phyloP scores from a whole-genome alignment of 345 rosid genomes.

The Populus davidiana region DNA sequence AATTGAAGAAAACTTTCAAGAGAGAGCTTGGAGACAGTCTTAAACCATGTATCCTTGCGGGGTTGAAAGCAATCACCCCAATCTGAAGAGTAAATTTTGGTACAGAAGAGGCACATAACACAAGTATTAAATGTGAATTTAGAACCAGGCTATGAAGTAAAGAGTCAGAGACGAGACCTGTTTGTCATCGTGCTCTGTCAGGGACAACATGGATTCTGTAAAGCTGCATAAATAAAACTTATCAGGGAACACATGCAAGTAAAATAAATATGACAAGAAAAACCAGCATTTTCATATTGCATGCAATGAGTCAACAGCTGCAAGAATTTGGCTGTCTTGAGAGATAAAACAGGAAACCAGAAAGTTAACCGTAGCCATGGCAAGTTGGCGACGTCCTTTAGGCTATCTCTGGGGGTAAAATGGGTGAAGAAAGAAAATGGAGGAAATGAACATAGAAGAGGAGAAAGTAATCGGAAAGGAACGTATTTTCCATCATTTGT shows the following conservation, averaged over 20 bases:
- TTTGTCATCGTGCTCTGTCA: conserved; percentile 92
- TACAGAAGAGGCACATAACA: neutral
- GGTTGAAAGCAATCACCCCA: neutral
- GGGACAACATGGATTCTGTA: conserved; percentile 73
- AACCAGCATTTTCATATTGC: neutral
- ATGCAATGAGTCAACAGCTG: neutral
- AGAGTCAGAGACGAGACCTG: conserved; percentile 45
- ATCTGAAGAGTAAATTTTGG: neutral
- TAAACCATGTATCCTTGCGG: neutral
- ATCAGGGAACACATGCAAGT: conserved; percentile 4
- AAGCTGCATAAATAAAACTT: conserved; percentile 59
- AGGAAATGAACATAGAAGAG: neutral
- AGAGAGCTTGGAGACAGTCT: neutral
- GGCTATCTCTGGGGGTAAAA: neutral
- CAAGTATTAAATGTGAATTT: neutral
- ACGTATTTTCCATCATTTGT: neutral
- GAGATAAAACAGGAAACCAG: neutral
- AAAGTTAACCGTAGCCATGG: neutral
- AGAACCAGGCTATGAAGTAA: neutral
- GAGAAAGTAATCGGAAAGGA: neutral
- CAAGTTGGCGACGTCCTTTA: neutral
- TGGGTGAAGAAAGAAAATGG: neutral
- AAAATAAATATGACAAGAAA: neutral
- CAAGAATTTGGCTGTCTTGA: neutral
- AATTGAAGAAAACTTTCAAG: neutral